Base-by-base conservation (phyloP, 1,284 basidiomycete genomes). In the Puccinia triticina region DNA sequence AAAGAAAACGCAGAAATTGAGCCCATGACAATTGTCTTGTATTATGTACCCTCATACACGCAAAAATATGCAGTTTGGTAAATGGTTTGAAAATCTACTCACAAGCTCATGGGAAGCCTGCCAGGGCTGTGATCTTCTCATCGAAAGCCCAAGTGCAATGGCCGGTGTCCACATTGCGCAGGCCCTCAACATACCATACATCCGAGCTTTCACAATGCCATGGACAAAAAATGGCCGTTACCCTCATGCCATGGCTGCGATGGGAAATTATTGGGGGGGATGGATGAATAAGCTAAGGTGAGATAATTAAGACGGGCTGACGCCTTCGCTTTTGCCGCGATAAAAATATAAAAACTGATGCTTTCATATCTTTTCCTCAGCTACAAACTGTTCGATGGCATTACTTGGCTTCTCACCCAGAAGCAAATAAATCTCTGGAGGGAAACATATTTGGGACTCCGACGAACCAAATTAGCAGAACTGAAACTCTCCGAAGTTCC, bases 101-200 rank as follows among this genome's bases (percentile, higher is more conserved):
- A 92, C 92, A 86, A 95, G 94, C 0, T 93, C 95, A 0, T 99
- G 95, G 95, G 91, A 94, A 83, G 96, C 95, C 8, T 98, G 96
- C 86, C 94, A 97, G 88, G 92, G 91, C 29, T 94, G 94, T 0
- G 95, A 99, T 86, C 90, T 98, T 37, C 90, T 99, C 74, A 90
- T 99, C 77, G 96, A 99, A 88, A 94, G 93, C 85, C 96, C 96
- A 0, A 95, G 93, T 86, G 95, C 96, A 7, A 98, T 98, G 93
- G 95, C 92, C n/a, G 96, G 96, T 23, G 93, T 93, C 83, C 96
- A 99, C 85, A 95, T 99, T 80, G 96, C 96, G 23, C 96, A 99
- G 87, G 94, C 94, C 0, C 89, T 99, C n/a, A 90, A 89, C 43
- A 94, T 98, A 78, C 96, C 96, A 3, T 99, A 96, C 87, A 98